These are phyloP conservation scores for Trichoderma parareesei DNA, from an alignment of 495 filamentous ascomycete genomes.

Conservation along the genomic window DNA sequence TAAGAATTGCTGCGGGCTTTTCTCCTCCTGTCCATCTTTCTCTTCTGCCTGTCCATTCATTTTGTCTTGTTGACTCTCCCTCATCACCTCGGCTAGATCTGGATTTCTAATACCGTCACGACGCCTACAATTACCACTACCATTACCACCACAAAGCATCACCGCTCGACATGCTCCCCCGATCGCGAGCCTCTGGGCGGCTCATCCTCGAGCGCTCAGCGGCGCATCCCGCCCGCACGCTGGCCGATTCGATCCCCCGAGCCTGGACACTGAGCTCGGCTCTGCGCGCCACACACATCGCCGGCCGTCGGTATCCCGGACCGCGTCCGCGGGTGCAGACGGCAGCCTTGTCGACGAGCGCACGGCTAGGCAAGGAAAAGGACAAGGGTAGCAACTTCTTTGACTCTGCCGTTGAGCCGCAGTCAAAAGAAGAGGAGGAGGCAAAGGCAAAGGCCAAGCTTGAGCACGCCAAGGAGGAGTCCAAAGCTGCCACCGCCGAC, in stretches of 20 bases:
- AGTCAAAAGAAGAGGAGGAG: conserved; percentile 1
- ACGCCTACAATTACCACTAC: background rate
- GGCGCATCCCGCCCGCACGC: background rate
- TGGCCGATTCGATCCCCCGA: background rate
- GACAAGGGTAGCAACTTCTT: conserved; percentile 16
- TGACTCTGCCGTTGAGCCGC: conserved; percentile 19
- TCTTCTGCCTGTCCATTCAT: background rate
- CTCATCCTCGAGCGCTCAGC: conserved; percentile 9
- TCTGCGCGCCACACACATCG: background rate
- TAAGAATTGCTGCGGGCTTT: background rate
- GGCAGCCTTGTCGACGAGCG: conserved; percentile 13
- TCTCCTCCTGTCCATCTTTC: background rate
- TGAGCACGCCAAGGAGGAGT: conserved; percentile 19
- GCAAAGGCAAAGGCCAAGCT: conserved; percentile 26
- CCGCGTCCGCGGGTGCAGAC: background rate
- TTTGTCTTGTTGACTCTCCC: too few species aligned
- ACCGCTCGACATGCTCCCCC: conserved; percentile 6
- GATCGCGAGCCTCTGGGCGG: conserved; percentile 12
- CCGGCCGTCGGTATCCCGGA: conserved; percentile 6
- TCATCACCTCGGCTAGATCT: background rate
- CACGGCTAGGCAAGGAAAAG: conserved; percentile 15
- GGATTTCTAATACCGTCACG: background rate
- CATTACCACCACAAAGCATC: background rate
- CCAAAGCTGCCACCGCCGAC: conserved; percentile 15
- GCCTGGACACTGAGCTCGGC: conserved; percentile 3